phyloP scores from a whole-genome alignment of 192 early-diverging fungal species.

The Chytriomyces sp. region DNA sequence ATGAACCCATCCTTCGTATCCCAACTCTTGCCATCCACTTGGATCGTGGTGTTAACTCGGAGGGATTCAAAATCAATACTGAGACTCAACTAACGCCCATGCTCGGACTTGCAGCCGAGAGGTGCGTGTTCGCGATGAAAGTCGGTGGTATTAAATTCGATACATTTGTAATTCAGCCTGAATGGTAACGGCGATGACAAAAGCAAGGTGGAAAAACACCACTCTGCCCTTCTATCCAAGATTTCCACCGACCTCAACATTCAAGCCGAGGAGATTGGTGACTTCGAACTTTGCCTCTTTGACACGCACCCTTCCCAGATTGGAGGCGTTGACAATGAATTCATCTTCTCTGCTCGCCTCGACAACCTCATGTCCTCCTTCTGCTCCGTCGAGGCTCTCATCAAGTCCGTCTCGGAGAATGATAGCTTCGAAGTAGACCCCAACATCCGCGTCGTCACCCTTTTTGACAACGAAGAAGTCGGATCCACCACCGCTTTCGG shows the following conservation, averaged over 20 bases:
- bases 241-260: conserved; percentile 76
- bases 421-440: conserved; percentile 63
- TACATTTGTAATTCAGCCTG: conserved; percentile 6
- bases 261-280: conserved; percentile 74
- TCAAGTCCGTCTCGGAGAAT: conserved; percentile 43
- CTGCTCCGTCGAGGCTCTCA: conserved; percentile 75
- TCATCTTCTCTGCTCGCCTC: conserved; percentile 88
- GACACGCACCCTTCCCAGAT: conserved; percentile 90
- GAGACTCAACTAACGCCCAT: conserved; percentile 92
- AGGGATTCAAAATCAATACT: conserved; percentile 92
- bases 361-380: conserved; percentile 99
- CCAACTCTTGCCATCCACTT: conserved; percentile 97
- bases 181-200: conserved; percentile 34
- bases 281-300: conserved; percentile 97
- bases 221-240: conserved; percentile 76
- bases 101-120: conserved; percentile 53
- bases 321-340: conserved; percentile 91
- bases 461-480: conserved; percentile 99
- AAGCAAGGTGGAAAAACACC: conserved; percentile 63
- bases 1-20: conserved; percentile 89
- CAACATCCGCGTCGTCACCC: conserved; percentile 80
- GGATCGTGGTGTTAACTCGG: conserved; percentile 70
- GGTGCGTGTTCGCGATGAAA: conserved; percentile 16
- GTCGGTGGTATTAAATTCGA: not conserved
- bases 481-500: conserved; percentile 92